Evolutionary conservation across 2,329 filamentous ascomycete genomes (phyloP).

Genomic region (Dactylella cylindrospora): DNA sequence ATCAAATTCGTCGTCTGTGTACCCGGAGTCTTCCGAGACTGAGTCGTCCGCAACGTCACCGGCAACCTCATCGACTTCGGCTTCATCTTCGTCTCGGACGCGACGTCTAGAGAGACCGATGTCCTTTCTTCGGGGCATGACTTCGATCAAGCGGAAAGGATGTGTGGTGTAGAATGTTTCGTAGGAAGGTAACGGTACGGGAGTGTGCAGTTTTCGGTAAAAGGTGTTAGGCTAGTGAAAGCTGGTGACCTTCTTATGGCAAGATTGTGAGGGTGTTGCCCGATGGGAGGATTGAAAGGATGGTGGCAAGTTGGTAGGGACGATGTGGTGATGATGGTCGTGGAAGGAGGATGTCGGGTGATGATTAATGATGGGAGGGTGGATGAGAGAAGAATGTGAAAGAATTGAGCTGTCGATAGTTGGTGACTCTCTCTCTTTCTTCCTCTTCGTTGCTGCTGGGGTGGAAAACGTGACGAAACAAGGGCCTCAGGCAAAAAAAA

Average conservation of each 20-base stretch:
- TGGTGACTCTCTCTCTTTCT: constrained; percentile 38
- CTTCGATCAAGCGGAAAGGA: constrained; percentile 55
- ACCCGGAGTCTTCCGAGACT: constrained; percentile 64
- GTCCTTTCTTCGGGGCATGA: constrained; percentile 62
- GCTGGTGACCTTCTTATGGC: too few species aligned
- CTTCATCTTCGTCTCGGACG: constrained; percentile 71
- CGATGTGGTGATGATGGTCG: background rate
- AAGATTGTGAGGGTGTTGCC: background rate
- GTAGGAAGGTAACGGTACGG: constrained; percentile 15
- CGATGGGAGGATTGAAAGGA: background rate
- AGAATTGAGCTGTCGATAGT: too few species aligned
- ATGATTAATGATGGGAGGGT: constrained; percentile 10
- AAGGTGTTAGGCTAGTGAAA: background rate
- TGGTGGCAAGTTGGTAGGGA: background rate
- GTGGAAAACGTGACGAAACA: too few species aligned
- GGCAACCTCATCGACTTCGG: constrained; percentile 59
- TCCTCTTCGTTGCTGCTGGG: too few species aligned
- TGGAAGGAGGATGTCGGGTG: constrained; percentile 1
- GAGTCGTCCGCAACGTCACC: constrained; percentile 67
- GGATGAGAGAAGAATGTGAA: constrained; percentile 23
- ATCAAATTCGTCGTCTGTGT: constrained; percentile 63
- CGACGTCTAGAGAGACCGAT: constrained; percentile 67
- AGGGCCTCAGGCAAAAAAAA: constrained; percentile 27
- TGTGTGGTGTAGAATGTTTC: constrained; percentile 35
- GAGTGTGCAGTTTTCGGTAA: constrained; percentile 13